Evolutionary conservation across 495 filamentous ascomycete genomes (phyloP).

Genomic region (Penicillium herquei): DNA sequence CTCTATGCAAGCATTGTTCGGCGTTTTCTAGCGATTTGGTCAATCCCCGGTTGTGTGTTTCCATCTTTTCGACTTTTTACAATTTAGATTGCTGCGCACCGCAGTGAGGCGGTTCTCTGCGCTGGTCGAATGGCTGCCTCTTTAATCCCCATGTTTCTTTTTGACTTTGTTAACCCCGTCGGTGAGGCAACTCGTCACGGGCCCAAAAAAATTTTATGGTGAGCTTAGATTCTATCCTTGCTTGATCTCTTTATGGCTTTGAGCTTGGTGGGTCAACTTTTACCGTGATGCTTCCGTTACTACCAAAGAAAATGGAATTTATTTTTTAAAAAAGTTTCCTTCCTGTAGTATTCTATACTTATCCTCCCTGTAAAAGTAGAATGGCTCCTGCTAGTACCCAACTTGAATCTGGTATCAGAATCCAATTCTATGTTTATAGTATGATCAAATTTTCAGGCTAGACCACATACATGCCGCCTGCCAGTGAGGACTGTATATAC

Average conservation of each 20-base stretch:
- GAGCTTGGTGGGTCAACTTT: conserved; percentile 7
- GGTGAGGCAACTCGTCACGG: conserved; percentile 16
- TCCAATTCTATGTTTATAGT: background rate
- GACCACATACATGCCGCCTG: too few relatives aligned
- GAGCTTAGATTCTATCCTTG: conserved; percentile 17
- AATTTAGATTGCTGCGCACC: conserved; percentile 52
- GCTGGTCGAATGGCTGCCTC: conserved; percentile 61
- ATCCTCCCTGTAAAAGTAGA: conserved; percentile 5
- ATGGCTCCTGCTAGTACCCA: background rate
- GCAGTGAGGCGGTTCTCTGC: conserved; percentile 55
- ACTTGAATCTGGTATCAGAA: background rate
- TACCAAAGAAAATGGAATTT: conserved; percentile 11
- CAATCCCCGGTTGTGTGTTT: conserved; percentile 22
- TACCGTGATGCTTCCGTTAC: conserved; percentile 21
- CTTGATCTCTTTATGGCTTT: conserved; percentile 6
- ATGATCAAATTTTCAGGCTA: background rate
- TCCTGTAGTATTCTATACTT: background rate
- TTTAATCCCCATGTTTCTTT: conserved; percentile 33
- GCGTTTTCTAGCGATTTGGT: conserved; percentile 49
- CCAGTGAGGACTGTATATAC: background rate
- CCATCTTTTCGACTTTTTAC: conserved; percentile 26
- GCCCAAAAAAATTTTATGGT: conserved; percentile 30
- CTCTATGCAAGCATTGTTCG: conserved; percentile 49
- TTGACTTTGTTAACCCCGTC: conserved; percentile 14
- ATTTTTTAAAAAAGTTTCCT: conserved; percentile 7